Percentiles rank a stretch among this genome's conserved stretches.
Conservation (phyloP, 2,329 filamentous ascomycete genomes). For the Ophiostoma quercus region DNA sequence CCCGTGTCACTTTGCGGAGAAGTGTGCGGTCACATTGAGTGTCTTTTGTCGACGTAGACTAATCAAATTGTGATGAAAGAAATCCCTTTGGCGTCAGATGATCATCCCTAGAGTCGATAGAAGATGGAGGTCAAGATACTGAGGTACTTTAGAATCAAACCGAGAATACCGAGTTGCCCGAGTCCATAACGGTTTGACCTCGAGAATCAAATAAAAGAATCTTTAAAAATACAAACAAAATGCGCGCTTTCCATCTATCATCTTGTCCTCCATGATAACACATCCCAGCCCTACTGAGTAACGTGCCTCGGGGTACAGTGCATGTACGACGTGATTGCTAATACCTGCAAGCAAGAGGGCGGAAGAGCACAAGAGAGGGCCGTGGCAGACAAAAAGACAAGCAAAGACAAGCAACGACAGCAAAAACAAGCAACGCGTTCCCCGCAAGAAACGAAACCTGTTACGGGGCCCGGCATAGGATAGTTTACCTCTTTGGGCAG, state of each 20-base stretch:
- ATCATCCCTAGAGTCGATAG: not conserved
- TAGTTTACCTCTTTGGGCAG: not conserved
- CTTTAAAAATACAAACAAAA: too few species aligned
- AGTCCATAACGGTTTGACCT: not conserved
- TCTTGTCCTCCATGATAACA: not conserved
- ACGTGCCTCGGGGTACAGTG: not conserved
- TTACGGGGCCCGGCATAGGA: constrained; percentile 2
- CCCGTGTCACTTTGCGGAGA: constrained; percentile 2
- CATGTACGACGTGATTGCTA: not conserved
- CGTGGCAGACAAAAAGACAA: not conserved
- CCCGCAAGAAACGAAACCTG: constrained; percentile 11
- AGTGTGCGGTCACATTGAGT: not conserved
- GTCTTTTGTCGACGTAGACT: not conserved
- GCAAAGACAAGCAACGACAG: not conserved
- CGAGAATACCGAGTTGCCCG: not conserved
- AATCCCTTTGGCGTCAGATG: not conserved
- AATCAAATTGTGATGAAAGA: not conserved
- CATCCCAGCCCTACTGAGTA: not conserved
- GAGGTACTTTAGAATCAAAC: not conserved
- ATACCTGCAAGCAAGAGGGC: not conserved
- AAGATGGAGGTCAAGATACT: not conserved
- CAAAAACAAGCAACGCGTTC: not conserved
- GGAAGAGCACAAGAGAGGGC: not conserved
- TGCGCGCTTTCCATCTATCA: not conserved
- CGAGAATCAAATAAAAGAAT: not conserved